A percentile compares a stretch with the other conserved stretches of the same genome.
phyloP scores from a whole-genome alignment of 2,329 filamentous ascomycete species.

The Trichoderma asperellum region DNA sequence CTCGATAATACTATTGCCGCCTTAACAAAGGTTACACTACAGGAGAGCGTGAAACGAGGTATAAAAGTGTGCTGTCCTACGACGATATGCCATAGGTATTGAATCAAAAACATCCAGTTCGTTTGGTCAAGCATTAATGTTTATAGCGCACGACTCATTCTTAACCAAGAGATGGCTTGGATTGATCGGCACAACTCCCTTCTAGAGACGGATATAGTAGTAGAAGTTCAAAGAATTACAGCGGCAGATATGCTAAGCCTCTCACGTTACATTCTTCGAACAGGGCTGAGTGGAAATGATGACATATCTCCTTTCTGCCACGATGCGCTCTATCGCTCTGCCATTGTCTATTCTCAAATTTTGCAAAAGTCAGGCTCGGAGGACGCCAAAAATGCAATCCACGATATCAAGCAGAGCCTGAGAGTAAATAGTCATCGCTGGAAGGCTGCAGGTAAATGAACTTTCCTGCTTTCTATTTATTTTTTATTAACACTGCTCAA shows the following conservation, averaged over 20 bases:
- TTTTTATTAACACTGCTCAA: background rate
- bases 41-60: background rate
- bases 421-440: background rate
- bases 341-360: conserved; percentile 1
- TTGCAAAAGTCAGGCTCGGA: background rate
- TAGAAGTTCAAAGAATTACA: background rate
- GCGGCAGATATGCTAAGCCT: conserved; percentile 3
- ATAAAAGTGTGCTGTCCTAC: background rate
- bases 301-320: conserved; percentile 4
- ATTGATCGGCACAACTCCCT: background rate
- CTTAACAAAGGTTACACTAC: conserved; percentile 8
- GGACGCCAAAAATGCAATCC: background rate
- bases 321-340: background rate
- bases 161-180: background rate
- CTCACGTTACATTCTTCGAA: background rate
- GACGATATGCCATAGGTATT: conserved; percentile 2
- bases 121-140: background rate
- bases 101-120: background rate
- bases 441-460: background rate
- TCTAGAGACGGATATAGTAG: background rate
- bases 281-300: conserved; percentile 2
- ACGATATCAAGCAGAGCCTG: background rate
- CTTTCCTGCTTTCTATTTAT: background rate
- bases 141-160: conserved; percentile 5
- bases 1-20: conserved; percentile 1